Evolutionary conservation across 768 basidiomycete genomes (phyloP).

Genomic region (Russula brevipes): DNA sequence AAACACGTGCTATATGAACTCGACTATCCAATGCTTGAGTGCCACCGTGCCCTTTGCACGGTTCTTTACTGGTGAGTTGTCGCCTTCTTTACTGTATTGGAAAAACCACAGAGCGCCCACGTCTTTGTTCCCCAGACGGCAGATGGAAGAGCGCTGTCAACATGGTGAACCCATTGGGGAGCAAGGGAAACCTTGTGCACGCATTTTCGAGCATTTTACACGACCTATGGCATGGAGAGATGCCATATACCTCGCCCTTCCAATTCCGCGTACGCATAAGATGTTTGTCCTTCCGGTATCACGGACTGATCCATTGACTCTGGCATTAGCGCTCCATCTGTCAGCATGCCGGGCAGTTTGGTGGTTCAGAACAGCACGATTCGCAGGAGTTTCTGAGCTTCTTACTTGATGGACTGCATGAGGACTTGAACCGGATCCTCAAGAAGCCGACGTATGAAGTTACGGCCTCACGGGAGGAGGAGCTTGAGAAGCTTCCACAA

Average conservation of each 20-base stretch:
- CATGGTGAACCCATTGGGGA: constrained; percentile 77
- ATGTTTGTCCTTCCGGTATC: background rate
- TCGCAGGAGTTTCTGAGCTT: constrained; percentile 96
- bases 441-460: constrained; percentile 58
- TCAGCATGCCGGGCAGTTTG: constrained; percentile 64
- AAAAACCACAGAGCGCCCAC: background rate
- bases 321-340: constrained; percentile 51
- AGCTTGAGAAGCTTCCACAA: constrained; percentile 78
- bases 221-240: constrained; percentile 83
- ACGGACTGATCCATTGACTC: constrained; percentile 23
- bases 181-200: constrained; percentile 73
- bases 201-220: constrained; percentile 81
- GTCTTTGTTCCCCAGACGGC: constrained; percentile 46
- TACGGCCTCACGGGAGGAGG: constrained; percentile 78
- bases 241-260: constrained; percentile 75
- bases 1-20: constrained; percentile 99
- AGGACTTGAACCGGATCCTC: constrained; percentile 88
- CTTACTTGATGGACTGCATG: constrained; percentile 91
- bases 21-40: constrained; percentile 92
- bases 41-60: constrained; percentile 90
- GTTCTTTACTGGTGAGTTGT: constrained; percentile 76
- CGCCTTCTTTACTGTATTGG: background rate
- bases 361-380: constrained; percentile 89
- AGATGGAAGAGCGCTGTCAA: constrained; percentile 83
- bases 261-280: constrained; percentile 63